Evolutionary conservation across 1,284 basidiomycete genomes (phyloP).

Genomic region (Albatrellus sp.): DNA sequence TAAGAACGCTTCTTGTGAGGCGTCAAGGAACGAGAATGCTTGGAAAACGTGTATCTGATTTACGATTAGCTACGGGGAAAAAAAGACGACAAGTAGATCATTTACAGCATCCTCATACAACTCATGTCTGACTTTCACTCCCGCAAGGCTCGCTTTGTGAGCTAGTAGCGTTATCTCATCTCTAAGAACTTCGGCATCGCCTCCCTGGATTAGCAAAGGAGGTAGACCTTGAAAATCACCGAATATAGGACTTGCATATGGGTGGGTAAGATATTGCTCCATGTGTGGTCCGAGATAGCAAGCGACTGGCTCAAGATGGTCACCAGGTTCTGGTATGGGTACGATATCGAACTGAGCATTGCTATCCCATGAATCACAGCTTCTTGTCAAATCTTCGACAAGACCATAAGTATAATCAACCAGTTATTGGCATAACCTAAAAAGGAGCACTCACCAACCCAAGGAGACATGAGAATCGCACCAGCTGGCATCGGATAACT

Average conservation of each 20-base stretch:
- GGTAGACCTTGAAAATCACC: slow-evolving; percentile 83
- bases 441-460: slow-evolving; percentile 62
- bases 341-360: slow-evolving; percentile 79
- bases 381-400: slow-evolving; percentile 78
- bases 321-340: slow-evolving; percentile 59
- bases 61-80: slow-evolving; percentile 6
- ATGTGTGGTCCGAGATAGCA: slow-evolving; percentile 87
- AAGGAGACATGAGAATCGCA: slow-evolving; percentile 82
- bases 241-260: slow-evolving; percentile 94
- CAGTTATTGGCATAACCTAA: slow-evolving; percentile 4
- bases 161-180: slow-evolving; percentile 92
- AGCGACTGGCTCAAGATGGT: slow-evolving; percentile 87
- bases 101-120: slow-evolving; percentile 87
- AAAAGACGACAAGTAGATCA: slow-evolving; percentile 11
- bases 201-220: slow-evolving; percentile 86
- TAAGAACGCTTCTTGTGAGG: slow-evolving; percentile 61
- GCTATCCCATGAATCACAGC: slow-evolving; percentile 95
- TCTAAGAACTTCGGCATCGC: slow-evolving; percentile 87
- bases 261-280: slow-evolving; percentile 82
- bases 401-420: not conserved
- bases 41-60: slow-evolving; percentile 83
- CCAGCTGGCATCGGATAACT: slow-evolving; percentile 71
- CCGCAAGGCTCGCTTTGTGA: slow-evolving; percentile 84
- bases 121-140: slow-evolving; percentile 85
- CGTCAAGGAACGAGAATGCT: slow-evolving; percentile 72